These are phyloP conservation scores for Stevia rebaudiana DNA, from an alignment of 140 eudicot species.

Conservation along the genomic window DNA sequence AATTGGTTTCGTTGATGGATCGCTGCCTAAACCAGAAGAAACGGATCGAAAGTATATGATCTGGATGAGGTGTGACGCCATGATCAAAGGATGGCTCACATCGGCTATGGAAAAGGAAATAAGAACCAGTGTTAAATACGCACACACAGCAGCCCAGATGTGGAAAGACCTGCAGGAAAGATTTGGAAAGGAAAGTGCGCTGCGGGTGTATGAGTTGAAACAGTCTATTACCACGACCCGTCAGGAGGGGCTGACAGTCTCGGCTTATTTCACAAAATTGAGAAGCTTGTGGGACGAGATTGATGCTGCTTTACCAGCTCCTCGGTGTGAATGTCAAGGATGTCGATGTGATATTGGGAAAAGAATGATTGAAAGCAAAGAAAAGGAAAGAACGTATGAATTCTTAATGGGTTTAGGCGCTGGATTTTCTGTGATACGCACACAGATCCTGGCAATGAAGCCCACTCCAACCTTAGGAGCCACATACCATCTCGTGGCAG, in stretches of 20 bases:
- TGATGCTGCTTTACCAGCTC: not conserved
- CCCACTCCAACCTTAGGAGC: not conserved
- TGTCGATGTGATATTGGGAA: not conserved
- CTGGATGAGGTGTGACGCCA: too few species aligned
- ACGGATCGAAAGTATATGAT: too few species aligned
- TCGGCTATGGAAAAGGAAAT: too few species aligned
- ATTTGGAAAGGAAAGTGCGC: too few species aligned
- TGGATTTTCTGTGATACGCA: not conserved
- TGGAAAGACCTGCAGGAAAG: too few species aligned
- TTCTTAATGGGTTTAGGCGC: not conserved
- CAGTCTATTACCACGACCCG: not conserved
- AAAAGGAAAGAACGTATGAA: not conserved
- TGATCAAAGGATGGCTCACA: too few species aligned
- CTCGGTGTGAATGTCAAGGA: not conserved
- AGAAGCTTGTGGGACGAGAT: not conserved
- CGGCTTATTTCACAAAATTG: not conserved
- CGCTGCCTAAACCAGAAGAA: too few species aligned
- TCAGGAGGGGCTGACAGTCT: not conserved
- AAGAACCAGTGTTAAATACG: too few species aligned
- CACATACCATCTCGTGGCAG: not conserved
- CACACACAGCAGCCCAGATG: too few species aligned
- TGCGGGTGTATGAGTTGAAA: constrained; percentile 11
- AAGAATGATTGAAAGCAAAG: not conserved
- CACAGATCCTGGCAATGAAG: not conserved
- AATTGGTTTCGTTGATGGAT: too few species aligned